Evolutionary conservation across 495 filamentous ascomycete genomes (phyloP), one percentile per base, ranked within the genome.

Genomic region (Lophiostoma macrostomum): DNA sequence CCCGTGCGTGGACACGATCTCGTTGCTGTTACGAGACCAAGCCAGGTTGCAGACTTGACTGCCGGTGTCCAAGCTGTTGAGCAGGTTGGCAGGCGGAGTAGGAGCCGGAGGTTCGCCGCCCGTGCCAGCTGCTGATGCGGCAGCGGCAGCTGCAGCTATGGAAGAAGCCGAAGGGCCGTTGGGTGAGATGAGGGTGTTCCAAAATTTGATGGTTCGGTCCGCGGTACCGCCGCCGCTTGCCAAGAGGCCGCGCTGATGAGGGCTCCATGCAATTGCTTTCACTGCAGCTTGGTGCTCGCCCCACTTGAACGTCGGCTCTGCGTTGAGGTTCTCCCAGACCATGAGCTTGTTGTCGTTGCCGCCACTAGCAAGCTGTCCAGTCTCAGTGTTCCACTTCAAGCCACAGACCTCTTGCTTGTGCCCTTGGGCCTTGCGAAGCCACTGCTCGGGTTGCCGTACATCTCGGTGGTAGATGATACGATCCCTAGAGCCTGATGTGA

Each of bases 341-440:
- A 97, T 87, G 38, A 98, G 74, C 58, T 96, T 96, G 73, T 98
- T 98, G 69, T 98, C 93, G 69, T 98, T 98, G 1, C 94, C 94
- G 24, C 93, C 93, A 14, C 86, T 91, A n/a, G 93, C 93, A 23
- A 98, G 74, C 67, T 97, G 94, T 3, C 89, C 87, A 64, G 95
- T 90, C 55, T 96, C 89, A 22, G 84, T 85, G 60, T 98, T 98
- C 93, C 93, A 98, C 64, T 88, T 87, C 45, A 98, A 73, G n/a
- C 93, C 93, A 64, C 93, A 98, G 12, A 98, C 88, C 71, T 98
- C 93, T 73, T 98, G 93, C 69, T 97, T 98, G 70, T 98, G 93
- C 11, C 94, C 93, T n/a, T 80, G 75, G 1, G 97, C 74, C 58
- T 86, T 88, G 32, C 84, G 81, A 12, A 95, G 73, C 74, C 83